These are phyloP conservation scores for Gilbertella persicaria DNA, from an alignment of 371 early-diverging fungal species.

Conservation along the genomic window DNA sequence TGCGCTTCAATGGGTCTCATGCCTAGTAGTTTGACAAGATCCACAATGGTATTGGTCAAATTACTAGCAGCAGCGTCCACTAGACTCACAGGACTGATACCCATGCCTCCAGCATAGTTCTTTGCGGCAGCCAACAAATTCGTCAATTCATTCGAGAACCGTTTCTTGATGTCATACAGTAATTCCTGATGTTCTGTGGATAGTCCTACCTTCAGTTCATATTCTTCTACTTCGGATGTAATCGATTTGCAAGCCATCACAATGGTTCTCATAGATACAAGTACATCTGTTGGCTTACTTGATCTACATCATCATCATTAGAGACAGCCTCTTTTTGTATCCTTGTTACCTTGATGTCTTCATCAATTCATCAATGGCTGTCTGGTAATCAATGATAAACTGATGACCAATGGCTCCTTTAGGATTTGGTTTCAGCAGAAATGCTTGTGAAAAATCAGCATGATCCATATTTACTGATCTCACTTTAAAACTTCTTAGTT, in stretches of 20 bases:
- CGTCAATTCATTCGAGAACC: constrained; percentile 67
- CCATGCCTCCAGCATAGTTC: constrained; percentile 75
- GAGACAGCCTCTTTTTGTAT: background rate
- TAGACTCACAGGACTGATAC: constrained; percentile 66
- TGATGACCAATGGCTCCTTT: constrained; percentile 73
- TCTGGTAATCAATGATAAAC: constrained; percentile 73
- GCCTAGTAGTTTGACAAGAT: constrained; percentile 72
- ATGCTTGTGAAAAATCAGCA: constrained; percentile 35
- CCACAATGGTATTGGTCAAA: constrained; percentile 74
- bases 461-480: constrained; percentile 40
- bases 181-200: constrained; percentile 27
- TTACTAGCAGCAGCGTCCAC: constrained; percentile 81
- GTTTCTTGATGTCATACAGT: constrained; percentile 47
- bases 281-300: constrained; percentile 70
- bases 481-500: constrained; percentile 54
- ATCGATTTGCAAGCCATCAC: constrained; percentile 82
- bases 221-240: constrained; percentile 77
- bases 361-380: constrained; percentile 81
- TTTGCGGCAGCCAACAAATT: constrained; percentile 76
- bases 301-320: too few species aligned
- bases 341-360: constrained; percentile 57
- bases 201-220: constrained; percentile 42
- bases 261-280: constrained; percentile 81
- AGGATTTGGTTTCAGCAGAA: constrained; percentile 47
- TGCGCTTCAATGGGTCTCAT: constrained; percentile 17